Evolutionary conservation across 148 eudicot genomes (phyloP).

Genomic region (Oxyria digyna): DNA sequence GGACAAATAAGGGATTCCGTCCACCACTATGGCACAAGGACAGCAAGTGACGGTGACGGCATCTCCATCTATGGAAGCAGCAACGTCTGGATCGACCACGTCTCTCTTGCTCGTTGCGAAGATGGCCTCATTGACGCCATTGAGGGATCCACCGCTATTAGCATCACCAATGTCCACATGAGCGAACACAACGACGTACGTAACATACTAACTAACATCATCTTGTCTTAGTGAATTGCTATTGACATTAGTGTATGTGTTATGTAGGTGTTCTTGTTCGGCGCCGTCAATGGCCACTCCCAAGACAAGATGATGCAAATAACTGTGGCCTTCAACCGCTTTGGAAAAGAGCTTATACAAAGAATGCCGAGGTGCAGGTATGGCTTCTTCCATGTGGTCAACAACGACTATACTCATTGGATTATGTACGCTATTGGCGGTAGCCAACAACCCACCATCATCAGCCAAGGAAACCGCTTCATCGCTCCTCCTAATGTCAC

Average conservation of each 20-base stretch:
- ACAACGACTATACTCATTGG: conserved; percentile 72
- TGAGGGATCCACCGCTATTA: conserved; percentile 46
- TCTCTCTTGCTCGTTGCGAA: conserved; percentile 29
- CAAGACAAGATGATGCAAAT: conserved; percentile 54
- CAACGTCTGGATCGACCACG: conserved; percentile 58
- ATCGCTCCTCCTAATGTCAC: conserved; percentile 23
- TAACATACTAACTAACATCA: not conserved
- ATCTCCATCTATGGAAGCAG: conserved; percentile 35
- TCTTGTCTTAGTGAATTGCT: too few species aligned
- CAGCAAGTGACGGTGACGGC: conserved; percentile 51
- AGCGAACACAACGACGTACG: conserved; percentile 44
- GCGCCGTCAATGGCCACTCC: conserved; percentile 26
- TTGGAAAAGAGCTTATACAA: conserved; percentile 47
- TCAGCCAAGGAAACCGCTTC: conserved; percentile 56
- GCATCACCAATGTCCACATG: conserved; percentile 60
- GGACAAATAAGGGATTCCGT: conserved; percentile 41
- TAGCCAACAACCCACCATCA: conserved; percentile 36
- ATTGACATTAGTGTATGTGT: too few species aligned
- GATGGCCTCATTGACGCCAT: conserved; percentile 60
- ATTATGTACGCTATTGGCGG: conserved; percentile 69
- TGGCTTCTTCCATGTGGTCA: conserved; percentile 54
- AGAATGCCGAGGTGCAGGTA: conserved; percentile 60
- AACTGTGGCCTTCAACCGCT: conserved; percentile 60
- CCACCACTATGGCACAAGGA: conserved; percentile 33
- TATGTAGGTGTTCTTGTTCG: conserved; percentile 28